These are phyloP conservation scores for Arctostaphylos glauca DNA, from an alignment of 148 eudicot genomes.

Conservation along the genomic window DNA sequence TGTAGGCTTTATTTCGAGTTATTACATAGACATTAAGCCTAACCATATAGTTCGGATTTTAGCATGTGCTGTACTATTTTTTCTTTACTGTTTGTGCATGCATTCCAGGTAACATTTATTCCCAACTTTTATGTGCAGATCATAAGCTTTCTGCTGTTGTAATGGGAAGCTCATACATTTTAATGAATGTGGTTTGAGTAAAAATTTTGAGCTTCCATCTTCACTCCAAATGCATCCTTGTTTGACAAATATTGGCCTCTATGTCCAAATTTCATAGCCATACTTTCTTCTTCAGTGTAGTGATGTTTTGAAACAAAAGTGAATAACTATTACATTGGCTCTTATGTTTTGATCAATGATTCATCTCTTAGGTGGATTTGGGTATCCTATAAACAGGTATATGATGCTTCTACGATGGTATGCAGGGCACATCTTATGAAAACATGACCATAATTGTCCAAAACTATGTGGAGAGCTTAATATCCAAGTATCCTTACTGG, in stretches of 20 bases:
- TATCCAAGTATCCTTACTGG: slow-evolving; percentile 86
- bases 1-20: not conserved
- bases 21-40: not conserved
- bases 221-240: not conserved
- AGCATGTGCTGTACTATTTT: not conserved
- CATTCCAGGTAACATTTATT: not conserved
- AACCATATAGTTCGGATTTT: not conserved
- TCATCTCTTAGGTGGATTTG: not conserved
- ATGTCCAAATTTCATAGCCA: not conserved
- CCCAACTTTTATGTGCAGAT: not conserved
- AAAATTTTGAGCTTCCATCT: not conserved
- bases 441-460: slow-evolving; percentile 85
- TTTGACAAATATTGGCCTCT: slow-evolving; percentile 3
- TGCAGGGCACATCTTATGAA: slow-evolving; percentile 94
- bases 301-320: not conserved
- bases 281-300: not conserved
- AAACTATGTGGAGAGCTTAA: slow-evolving; percentile 78
- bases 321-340: not conserved
- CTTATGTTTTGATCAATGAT: not conserved
- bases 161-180: no score
- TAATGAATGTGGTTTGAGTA: not conserved
- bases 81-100: not conserved
- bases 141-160: no score
- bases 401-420: slow-evolving; percentile 9
- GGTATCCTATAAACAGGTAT: not conserved